Evolutionary conservation across 2,329 filamentous ascomycete genomes (phyloP), one percentile per base, ranked within the genome.

Genomic region (Aureobasidium sp.): DNA sequence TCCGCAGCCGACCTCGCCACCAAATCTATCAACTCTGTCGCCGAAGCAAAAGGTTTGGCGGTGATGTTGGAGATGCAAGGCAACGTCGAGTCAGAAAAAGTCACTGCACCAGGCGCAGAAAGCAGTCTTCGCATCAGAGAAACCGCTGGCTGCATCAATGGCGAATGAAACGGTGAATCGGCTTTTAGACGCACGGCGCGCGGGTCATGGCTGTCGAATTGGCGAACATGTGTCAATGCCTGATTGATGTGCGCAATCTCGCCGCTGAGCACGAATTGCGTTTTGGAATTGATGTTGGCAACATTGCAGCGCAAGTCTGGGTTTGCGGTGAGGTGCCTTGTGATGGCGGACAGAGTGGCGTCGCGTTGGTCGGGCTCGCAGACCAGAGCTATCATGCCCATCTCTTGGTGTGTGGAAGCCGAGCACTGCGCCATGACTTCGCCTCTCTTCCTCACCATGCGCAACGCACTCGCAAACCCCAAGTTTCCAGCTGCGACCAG

Each of bases 281-380:
- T 96, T 78, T 91, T 94, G 73, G 87, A 90, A 77, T 97, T 97
- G 76, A 96, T 86, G 75, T 97, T 97, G 64, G 91, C 93, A 68
- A 97, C 91, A 67, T 88, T 80, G 56, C 97, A 92, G 74, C 96
- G 89, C 34, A 86, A 76, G 67, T 89, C 82, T 66, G 86, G 80
- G 64, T 82, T 82, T 11, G 62, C 59, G 17, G 86, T 87, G 17
- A 95, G 82, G 68, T 96, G 96, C 66, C 89, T 87, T 71, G 87
- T 82, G 64, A 96, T 90, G 2, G 88, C 86, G 62, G 81, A 80
- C 63, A 96, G 84, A 59, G 97, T 80, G 5, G 79, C 74, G 14
- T 79, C 75, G 63, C 97, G 82, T 71, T 91, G 89, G 66, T 87
- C 83, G 3, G 90, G 87, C 71, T 97, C 91, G 63, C 91, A 96